Base-by-base conservation (phyloP, 2,329 filamentous ascomycete species). In the Nannizzia gypsea region DNA sequence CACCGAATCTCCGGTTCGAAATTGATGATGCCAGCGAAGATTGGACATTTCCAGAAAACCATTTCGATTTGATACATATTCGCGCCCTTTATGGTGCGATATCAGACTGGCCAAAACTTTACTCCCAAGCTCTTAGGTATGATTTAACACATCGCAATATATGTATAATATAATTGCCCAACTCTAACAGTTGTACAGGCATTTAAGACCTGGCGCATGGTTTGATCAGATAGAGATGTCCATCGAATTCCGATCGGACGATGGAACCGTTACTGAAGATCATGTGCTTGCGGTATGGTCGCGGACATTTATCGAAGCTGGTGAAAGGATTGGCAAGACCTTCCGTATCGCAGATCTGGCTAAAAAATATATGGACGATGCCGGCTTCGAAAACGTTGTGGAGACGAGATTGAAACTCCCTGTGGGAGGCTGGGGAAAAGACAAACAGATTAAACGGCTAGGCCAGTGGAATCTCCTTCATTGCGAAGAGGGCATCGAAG, bases 1-100 rank as follows among this genome's bases (percentile, higher is more conserved):
- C 86, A 0, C 80, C 80, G 5, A 89, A 89, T 63, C 82, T 88
- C 20, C 79, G 80, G 60, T 89, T 89, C 64, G 83, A 82, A 64
- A 80, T 89, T 38, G 85, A 88, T 66, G 85, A 89, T 66, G 75
- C 75, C 66, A 75, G 78, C 2, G 79, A 81, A 61, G 77, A 83
- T 48, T 83, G 81, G 80, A 73, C 77, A 73, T 62, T 81, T 67
- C 72, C 76, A 15, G 67, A 71, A 0, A 65, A 72, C 55, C 66
- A 73, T 62, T 75, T 82, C 63, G 81, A 84, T 67, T 77, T 80
- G 55, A 76, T 85, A 56, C 82, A 84, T 68, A 65, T 66, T 22
- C 66, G 67, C 34, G 58, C 58, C 62, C 34, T 69, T n/a, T 67
- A 67, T 40, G 66, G 67, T 1, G 59, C 55, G 9, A 36, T 67